Evolutionary conservation across 1,139 yeast genomes (phyloP).

Genomic region (Yamadazyma triangularis): DNA sequence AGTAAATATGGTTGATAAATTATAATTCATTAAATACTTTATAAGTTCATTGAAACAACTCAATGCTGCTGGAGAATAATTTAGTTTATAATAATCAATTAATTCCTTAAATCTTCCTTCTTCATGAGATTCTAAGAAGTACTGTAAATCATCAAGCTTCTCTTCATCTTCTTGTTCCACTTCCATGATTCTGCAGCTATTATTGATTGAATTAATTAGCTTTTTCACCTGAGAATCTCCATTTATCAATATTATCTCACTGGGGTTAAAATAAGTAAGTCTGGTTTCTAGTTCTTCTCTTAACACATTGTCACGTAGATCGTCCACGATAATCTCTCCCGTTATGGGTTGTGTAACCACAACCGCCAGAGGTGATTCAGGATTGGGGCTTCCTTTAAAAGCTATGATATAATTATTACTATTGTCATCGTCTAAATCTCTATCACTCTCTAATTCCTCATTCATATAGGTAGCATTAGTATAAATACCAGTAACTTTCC

Average conservation of each 20-base stretch:
- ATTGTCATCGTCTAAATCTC: conserved; percentile 16
- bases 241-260: conserved; percentile 57
- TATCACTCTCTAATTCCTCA: conserved; percentile 38
- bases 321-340: conserved; percentile 73
- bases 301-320: conserved; percentile 52
- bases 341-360: conserved; percentile 74
- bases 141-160: conserved; percentile 7
- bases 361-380: conserved; percentile 26
- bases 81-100: conserved; percentile 21
- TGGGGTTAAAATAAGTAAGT: conserved; percentile 66
- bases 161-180: conserved; percentile 9
- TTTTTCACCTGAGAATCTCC: conserved; percentile 16
- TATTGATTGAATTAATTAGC: conserved; percentile 24
- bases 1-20: conserved; percentile 53
- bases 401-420: conserved; percentile 22
- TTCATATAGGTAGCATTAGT: conserved; percentile 84
- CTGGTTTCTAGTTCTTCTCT: conserved; percentile 69
- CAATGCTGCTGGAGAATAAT: conserved; percentile 23
- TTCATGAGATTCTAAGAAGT: conserved; percentile 12
- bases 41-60: conserved; percentile 47
- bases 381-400: conserved; percentile 17
- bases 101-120: conserved; percentile 12
- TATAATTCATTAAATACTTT: conserved; percentile 57
- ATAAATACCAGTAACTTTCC: conserved; percentile 68
- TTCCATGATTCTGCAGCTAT: conserved; percentile 15